Evolutionary conservation across 768 basidiomycete species (phyloP).

Genomic region (Boletellus ananas): DNA sequence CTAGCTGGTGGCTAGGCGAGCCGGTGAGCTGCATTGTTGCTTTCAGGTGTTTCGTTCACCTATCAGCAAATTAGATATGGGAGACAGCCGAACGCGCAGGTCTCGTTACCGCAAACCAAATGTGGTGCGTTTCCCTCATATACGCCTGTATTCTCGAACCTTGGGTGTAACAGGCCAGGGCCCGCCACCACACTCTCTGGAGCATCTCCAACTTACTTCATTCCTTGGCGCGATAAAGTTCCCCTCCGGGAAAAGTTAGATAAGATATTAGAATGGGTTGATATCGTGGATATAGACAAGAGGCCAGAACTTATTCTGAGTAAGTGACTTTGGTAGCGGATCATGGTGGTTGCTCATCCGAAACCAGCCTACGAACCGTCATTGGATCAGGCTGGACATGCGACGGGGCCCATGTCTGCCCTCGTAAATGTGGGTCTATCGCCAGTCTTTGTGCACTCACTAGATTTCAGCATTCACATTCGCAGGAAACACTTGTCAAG

Average conservation of each 20-base stretch:
- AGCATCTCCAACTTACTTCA: conserved; percentile 63
- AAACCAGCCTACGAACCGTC: conserved; percentile 75
- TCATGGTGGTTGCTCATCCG: not conserved
- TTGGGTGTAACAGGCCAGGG: conserved; percentile 58
- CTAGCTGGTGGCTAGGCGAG: conserved; percentile 86
- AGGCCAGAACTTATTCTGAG: conserved; percentile 79
- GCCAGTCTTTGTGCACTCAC: not conserved
- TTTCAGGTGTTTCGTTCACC: not conserved
- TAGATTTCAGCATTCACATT: not conserved
- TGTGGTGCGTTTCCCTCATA: conserved; percentile 63
- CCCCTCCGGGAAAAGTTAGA: conserved; percentile 67
- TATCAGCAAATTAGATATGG: conserved; percentile 64
- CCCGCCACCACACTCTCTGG: conserved; percentile 70
- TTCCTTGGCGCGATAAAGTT: conserved; percentile 66
- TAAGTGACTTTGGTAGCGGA: conserved; percentile 26
- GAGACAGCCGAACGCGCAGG: conserved; percentile 77
- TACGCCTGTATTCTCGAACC: not conserved
- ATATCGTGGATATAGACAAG: conserved; percentile 57
- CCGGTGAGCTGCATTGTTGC: conserved; percentile 53
- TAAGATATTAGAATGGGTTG: conserved; percentile 79
- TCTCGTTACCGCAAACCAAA: conserved; percentile 76
- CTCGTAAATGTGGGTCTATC: conserved; percentile 59
- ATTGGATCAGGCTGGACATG: conserved; percentile 81
- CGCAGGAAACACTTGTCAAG: conserved; percentile 55
- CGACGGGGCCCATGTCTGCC: conserved; percentile 62